phyloP scores from a whole-genome alignment of 345 rosid genomes.

The Salix arbutifolia region DNA sequence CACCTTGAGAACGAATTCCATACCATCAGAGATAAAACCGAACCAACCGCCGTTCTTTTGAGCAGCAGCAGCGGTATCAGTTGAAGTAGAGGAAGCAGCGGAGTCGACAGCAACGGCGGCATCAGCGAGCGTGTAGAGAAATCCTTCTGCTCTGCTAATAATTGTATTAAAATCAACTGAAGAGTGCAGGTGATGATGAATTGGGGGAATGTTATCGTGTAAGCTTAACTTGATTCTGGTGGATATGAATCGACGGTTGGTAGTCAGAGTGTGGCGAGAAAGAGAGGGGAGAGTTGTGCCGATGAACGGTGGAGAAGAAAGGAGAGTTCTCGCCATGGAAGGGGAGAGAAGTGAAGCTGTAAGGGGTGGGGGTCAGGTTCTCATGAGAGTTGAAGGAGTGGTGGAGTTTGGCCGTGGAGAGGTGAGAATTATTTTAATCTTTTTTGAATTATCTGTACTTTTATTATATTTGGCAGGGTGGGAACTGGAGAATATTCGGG shows the following conservation, averaged over 20 bases:
- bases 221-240: constrained; percentile 63
- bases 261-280: constrained; percentile 41
- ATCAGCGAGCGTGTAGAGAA: constrained; percentile 77
- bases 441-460: neutral
- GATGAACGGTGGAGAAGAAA: constrained; percentile 74
- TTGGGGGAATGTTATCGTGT: constrained; percentile 59
- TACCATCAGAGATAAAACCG: constrained; percentile 75
- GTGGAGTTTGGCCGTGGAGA: constrained; percentile 8
- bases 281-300: constrained; percentile 46
- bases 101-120: constrained; percentile 69
- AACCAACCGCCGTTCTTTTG: constrained; percentile 93
- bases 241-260: constrained; percentile 48
- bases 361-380: constrained; percentile 12
- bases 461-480: neutral
- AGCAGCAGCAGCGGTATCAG: constrained; percentile 42
- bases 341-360: neutral
- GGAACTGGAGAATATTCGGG: neutral
- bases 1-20: constrained; percentile 94
- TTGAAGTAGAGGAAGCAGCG: constrained; percentile 30
- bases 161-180: constrained; percentile 48
- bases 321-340: constrained; percentile 74
- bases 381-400: constrained; percentile 22
- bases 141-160: constrained; percentile 58
- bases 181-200: constrained; percentile 40
- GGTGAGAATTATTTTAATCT: neutral